A percentile compares a stretch with the other conserved stretches of the same genome.
phyloP scores from a whole-genome alignment of 2,329 filamentous ascomycete genomes.

The Ophiosphaerella korrae region DNA sequence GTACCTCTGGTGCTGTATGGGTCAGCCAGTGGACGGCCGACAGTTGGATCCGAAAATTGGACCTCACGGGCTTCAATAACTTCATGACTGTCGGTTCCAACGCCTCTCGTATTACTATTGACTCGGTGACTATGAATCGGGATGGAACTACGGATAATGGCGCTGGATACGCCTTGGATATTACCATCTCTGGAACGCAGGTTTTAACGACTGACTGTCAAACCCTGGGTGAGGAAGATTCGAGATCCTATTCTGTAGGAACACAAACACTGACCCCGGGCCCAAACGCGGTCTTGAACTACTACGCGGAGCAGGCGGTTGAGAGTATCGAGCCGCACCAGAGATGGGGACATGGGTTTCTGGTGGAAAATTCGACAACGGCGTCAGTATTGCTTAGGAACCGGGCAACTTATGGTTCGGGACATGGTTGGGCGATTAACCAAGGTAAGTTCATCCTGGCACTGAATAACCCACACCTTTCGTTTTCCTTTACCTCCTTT shows the following conservation, averaged over 20 bases:
- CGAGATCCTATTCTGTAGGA: neutral
- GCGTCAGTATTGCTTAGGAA: neutral
- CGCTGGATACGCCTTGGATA: neutral
- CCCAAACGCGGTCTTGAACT: neutral
- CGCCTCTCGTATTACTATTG: neutral
- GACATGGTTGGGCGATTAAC: neutral
- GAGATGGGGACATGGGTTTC: neutral
- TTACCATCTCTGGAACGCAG: neutral
- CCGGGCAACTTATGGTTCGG: neutral
- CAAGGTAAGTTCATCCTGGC: neutral
- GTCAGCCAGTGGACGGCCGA: neutral
- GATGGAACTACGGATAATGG: neutral
- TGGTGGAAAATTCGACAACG: neutral
- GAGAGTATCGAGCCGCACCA: neutral
- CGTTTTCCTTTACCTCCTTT: no score
- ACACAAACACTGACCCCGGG: neutral
- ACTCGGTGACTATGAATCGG: neutral
- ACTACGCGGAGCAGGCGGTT: neutral
- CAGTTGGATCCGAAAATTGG: neutral
- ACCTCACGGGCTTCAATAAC: neutral
- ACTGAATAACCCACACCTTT: no score
- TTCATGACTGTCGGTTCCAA: neutral
- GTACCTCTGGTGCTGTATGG: neutral
- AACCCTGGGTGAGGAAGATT: neutral
- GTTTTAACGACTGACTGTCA: neutral